Evolutionary conservation across 1,284 basidiomycete genomes (phyloP), one percentile per base, ranked within the genome.

Genomic region (Ganoderma resinaceum): DNA sequence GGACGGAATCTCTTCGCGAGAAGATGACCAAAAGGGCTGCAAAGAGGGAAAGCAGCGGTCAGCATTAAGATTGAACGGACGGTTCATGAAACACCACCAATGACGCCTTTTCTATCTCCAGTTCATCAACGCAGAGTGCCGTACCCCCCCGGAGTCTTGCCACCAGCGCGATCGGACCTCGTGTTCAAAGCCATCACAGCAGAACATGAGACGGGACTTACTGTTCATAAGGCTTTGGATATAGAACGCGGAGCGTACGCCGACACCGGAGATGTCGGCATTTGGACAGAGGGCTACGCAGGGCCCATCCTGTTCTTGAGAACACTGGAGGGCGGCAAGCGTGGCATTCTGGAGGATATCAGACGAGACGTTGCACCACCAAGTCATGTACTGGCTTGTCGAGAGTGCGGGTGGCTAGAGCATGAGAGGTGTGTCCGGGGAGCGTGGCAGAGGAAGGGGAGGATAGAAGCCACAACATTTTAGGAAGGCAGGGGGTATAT

Each of bases 161-260:
- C 9, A 12, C 58, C 2, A 26, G n/a, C 3, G 23, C 42, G 52
- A 57, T 52, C n/a, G 59, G 42, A 52, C 60, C 66, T 65, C 52
- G 62, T 40, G 53, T 58, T 67, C 49, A 52, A 46, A 18, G 35
- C 35, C 14, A 37, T n/a, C 53, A 49, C 57, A 6, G 26, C 6
- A 8, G 29, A 42, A 12, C 23, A 35, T 2, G 40, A 62, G 23
- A 5, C 2, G 23, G n/a, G 7, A 73, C 77, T 70, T 66, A 78
- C 78, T 73, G 62, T 77, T 78, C 63, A 78, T 66, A n/a, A 75
- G 46, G 38, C 78, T 79, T 60, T 79, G 78, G 5, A 75, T 26
- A 63, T 79, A 79, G 68, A 79, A 78, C 18, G 78, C 78, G 14
- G 71, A 66, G 18, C 78, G 65, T 0, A 79, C 78, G 1, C 78